Evolutionary conservation across 2,329 filamentous ascomycete genomes (phyloP).

Genomic region (Diaporthe helianthi): DNA sequence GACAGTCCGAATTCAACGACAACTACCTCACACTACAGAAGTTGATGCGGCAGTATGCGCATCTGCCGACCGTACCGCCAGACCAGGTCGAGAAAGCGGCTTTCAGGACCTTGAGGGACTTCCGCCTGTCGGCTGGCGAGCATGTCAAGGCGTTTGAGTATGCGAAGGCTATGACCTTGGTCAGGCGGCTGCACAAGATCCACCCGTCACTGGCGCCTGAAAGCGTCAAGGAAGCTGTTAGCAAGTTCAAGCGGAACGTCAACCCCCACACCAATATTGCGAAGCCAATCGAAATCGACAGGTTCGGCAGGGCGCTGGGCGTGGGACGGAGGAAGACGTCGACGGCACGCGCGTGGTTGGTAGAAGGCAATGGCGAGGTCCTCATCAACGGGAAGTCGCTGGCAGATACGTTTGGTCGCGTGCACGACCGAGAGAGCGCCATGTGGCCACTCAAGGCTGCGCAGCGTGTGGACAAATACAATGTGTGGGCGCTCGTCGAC

Average conservation of each 20-base stretch:
- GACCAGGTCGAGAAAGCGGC: conserved; percentile 75
- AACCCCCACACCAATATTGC: conserved; percentile 72
- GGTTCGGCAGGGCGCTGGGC: conserved; percentile 78
- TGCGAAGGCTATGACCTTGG: conserved; percentile 74
- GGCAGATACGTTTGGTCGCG: conserved; percentile 78
- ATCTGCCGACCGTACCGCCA: conserved; percentile 72
- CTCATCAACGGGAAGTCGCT: conserved; percentile 90
- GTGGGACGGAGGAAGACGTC: conserved; percentile 89
- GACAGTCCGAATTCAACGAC: conserved; percentile 85
- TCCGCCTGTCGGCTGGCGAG: conserved; percentile 75
- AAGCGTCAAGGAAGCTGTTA: conserved; percentile 70
- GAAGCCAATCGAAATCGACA: conserved; percentile 73
- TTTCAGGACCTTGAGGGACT: conserved; percentile 82
- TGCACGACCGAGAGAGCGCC: conserved; percentile 94
- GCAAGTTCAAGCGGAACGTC: conserved; percentile 75
- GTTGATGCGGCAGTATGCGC: conserved; percentile 74
- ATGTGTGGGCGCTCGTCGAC: conserved; percentile 84
- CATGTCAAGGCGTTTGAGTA: conserved; percentile 79
- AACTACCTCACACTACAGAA: conserved; percentile 76
- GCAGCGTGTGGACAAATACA: conserved; percentile 91
- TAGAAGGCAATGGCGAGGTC: conserved; percentile 91
- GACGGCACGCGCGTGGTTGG: conserved; percentile 82
- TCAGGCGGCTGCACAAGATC: conserved; percentile 85
- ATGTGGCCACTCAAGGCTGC: conserved; percentile 89
- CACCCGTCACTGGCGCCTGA: conserved; percentile 77